phyloP scores from a whole-genome alignment of 202 grass and related monocot species.

The Schoenoplectus tabernaemontani region DNA sequence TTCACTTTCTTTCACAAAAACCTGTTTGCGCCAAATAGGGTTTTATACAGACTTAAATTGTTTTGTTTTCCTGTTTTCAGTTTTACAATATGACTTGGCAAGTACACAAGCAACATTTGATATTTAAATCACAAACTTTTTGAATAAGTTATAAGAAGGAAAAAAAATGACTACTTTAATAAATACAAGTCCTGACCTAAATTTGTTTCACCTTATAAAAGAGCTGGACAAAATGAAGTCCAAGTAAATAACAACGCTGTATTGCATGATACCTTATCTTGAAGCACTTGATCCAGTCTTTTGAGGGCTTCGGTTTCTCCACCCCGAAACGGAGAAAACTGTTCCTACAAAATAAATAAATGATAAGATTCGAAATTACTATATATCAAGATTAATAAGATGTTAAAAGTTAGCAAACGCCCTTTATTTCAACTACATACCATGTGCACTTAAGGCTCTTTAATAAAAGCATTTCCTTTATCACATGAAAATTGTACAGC shows the following conservation, averaged over 20 bases:
- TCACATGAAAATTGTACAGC: not conserved
- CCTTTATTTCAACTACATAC: not conserved
- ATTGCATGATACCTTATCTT: slow-evolving; percentile 43
- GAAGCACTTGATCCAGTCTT: slow-evolving; percentile 57
- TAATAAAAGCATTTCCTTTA: too few relatives aligned
- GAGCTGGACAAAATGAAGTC: not conserved
- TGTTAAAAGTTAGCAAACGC: not conserved
- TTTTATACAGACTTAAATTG: not conserved
- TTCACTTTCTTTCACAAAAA: not conserved
- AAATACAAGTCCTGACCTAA: not conserved
- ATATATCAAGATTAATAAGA: not conserved
- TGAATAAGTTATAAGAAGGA: not conserved
- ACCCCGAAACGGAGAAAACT: slow-evolving; percentile 53
- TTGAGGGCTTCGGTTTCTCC: slow-evolving; percentile 73
- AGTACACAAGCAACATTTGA: not conserved
- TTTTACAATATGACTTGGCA: not conserved
- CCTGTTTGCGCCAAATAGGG: not conserved
- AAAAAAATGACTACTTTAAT: not conserved
- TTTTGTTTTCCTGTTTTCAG: not conserved
- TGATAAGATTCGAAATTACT: not conserved
- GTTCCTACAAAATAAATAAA: slow-evolving; percentile 37
- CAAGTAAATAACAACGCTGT: not conserved
- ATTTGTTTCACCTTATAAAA: not conserved
- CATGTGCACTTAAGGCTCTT: not conserved
- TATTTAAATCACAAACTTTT: not conserved